These are phyloP conservation scores for Boletus eberwhitei DNA, from an alignment of 768 basidiomycete species.

Conservation along the genomic window DNA sequence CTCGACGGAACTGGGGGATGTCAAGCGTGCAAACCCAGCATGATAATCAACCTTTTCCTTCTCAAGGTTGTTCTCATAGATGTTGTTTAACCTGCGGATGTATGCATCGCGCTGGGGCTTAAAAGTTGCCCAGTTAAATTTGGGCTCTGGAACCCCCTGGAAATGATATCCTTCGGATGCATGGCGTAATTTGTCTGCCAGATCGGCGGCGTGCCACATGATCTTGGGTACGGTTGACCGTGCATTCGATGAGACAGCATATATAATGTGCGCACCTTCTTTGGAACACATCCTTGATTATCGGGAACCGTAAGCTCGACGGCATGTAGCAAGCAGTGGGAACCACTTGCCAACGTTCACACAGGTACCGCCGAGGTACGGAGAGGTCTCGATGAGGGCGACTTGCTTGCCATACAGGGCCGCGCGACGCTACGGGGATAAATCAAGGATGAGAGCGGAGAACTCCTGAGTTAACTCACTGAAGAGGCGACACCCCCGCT, in stretches of 20 bases:
- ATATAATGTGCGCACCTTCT: constrained; percentile 59
- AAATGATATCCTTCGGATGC: constrained; percentile 75
- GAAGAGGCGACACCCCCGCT: constrained; percentile 90
- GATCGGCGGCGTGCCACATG: constrained; percentile 97
- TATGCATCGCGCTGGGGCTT: constrained; percentile 96
- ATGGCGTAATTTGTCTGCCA: constrained; percentile 78
- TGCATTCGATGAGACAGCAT: not conserved
- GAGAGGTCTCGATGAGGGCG: constrained; percentile 78
- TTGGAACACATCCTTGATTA: constrained; percentile 85
- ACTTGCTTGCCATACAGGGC: constrained; percentile 91
- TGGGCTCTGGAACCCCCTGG: constrained; percentile 51
- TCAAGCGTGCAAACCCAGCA: constrained; percentile 70
- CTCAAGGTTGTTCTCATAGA: constrained; percentile 86
- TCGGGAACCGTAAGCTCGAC: constrained; percentile 3
- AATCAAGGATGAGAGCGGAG: not conserved
- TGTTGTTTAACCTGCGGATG: constrained; percentile 82
- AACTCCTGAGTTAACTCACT: constrained; percentile 42
- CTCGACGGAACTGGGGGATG: constrained; percentile 66
- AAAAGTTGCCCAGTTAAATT: constrained; percentile 88
- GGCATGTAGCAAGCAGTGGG: not conserved
- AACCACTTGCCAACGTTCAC: constrained; percentile 86
- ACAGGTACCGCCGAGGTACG: constrained; percentile 87
- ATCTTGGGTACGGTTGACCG: constrained; percentile 47
- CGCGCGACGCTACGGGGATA: constrained; percentile 70
- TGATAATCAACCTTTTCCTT: constrained; percentile 89